Conservation (phyloP, 1,139 yeast genomes). For the Zygoascus meyerae region DNA sequence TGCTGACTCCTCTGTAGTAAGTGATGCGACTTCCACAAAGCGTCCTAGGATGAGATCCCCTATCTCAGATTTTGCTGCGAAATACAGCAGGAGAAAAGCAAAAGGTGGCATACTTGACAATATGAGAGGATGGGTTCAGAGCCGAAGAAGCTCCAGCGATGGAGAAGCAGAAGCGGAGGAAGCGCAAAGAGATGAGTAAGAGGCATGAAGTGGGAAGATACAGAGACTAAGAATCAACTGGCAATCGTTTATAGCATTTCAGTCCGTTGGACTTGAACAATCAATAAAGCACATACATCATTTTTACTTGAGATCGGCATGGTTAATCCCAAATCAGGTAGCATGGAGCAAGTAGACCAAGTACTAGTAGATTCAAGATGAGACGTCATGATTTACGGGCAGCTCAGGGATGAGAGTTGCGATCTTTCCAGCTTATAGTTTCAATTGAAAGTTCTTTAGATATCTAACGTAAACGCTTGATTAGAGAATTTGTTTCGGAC, state of each 20-base stretch:
- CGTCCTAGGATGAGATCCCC: conserved; percentile 40
- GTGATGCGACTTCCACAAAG: conserved; percentile 1
- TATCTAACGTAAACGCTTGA: too few relatives aligned
- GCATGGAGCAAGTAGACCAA: too few relatives aligned
- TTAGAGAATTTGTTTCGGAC: too few relatives aligned
- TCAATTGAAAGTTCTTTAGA: too few relatives aligned
- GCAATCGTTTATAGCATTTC: not conserved
- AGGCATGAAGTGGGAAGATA: not conserved
- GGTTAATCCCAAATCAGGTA: too few relatives aligned
- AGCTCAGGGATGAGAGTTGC: too few relatives aligned
- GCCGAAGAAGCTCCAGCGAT: conserved; percentile 26
- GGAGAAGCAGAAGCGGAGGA: conserved; percentile 6
- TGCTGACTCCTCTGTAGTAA: not conserved
- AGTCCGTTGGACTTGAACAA: not conserved
- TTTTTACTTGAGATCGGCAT: too few relatives aligned
- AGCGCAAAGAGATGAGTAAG: conserved; percentile 4
- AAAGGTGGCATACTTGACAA: conserved; percentile 44
- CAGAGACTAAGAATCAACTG: not conserved
- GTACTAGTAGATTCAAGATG: too few relatives aligned
- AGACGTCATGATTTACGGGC: too few relatives aligned
- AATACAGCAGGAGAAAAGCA: conserved; percentile 44
- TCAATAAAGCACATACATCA: not conserved
- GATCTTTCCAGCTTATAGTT: too few relatives aligned
- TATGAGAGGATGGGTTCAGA: conserved; percentile 65
- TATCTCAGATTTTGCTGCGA: conserved; percentile 58